Base-by-base conservation (phyloP, 495 filamentous ascomycete genomes). In the Filosporella fistucella region DNA sequence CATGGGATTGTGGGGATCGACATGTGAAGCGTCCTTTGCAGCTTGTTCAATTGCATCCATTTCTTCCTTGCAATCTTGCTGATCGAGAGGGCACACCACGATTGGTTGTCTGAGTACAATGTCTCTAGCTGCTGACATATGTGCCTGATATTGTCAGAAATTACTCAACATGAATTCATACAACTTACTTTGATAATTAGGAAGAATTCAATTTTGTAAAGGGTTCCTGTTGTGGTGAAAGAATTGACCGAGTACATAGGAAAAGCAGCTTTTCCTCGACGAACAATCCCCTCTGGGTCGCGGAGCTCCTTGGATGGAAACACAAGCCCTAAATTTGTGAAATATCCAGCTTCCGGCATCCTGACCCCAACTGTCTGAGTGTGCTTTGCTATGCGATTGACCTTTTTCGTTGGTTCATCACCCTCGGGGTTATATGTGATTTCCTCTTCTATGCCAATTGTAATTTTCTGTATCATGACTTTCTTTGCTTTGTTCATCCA, bases 161-260 rank as follows among this genome's bases (percentile, higher is more conserved):
- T 16, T 21, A 22, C 14, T n/a, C 22, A 37, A 0, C 3, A 20
- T 33, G 18, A 37, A 29, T n/a, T 5, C 32, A 33, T 5, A 20
- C 17, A 35, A 64, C 75, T 14, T 69, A 96, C 93, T 78, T 95
- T 95, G 34, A 98, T 89, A 29, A 82, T 88, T 35, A 98, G 68
- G 58, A 87, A 98, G 63, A 96, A 98, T 63, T 98, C 91, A 61
- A 98, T 95, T 65, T 96, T 97, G 68, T 97, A 98, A 11, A 98
- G 76, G 46, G 84, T 93, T 11, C 86, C 94, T 25, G 89, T 86
- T 0, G 93, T 98, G 17, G 93, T 95, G 58, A 98, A 98, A 10
- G 89, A 90, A 41, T 77, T 82, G 29, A 97, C 82, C 13, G 83
- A 77, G 60, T 95, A 95, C 67, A 86, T 81, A 3, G 93, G 94